Evolutionary conservation across 2,329 filamentous ascomycete species (phyloP).

Genomic region (Chaetomiaceae sp.): DNA sequence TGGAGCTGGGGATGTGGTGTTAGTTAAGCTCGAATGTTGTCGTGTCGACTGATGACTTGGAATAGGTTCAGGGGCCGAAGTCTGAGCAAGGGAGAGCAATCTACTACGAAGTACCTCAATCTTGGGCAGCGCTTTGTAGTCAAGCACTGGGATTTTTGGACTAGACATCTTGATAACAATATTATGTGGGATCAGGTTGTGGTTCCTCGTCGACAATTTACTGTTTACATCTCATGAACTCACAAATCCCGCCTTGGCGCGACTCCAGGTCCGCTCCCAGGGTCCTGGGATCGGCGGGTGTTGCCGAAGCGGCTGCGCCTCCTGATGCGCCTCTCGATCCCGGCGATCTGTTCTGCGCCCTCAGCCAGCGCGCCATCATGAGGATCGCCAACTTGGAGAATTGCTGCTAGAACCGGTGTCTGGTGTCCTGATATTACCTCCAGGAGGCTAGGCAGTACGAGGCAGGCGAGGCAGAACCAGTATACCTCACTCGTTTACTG

Average conservation of each 20-base stretch:
- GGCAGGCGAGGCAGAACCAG: no score
- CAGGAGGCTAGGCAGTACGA: neutral
- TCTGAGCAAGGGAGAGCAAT: no score
- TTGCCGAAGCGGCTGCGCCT: constrained; percentile 11
- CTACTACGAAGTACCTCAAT: constrained; percentile 45
- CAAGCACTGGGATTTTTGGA: constrained; percentile 27
- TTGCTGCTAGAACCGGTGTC: neutral
- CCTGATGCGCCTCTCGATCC: neutral
- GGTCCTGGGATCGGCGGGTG: neutral
- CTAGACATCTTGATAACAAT: neutral
- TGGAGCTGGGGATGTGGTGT: constrained; percentile 55
- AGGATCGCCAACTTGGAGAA: neutral
- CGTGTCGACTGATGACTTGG: no score
- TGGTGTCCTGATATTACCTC: neutral
- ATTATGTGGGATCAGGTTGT: neutral
- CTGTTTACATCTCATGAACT: neutral
- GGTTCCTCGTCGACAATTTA: neutral
- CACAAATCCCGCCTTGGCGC: neutral
- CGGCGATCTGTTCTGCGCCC: constrained; percentile 1
- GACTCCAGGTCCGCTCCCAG: neutral
- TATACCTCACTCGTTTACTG: no score
- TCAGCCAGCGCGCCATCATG: neutral
- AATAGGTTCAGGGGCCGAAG: no score
- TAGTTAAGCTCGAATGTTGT: constrained; percentile 1
- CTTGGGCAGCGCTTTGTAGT: constrained; percentile 50